phyloP scores from a whole-genome alignment of 345 rosid species.

The Rubroshorea leprosula region DNA sequence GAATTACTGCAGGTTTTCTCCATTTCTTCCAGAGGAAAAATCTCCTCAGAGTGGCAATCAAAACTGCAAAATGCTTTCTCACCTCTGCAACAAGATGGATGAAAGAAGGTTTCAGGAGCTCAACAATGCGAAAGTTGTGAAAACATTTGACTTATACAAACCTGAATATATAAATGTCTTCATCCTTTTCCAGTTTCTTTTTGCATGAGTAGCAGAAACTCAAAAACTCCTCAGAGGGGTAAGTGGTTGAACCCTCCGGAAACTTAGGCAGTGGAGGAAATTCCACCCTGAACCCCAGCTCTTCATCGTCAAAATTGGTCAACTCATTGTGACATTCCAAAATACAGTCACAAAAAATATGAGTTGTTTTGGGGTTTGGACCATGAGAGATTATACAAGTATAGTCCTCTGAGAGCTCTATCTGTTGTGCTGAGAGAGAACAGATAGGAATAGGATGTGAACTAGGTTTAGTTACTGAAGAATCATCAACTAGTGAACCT shows the following conservation, averaged over 20 bases:
- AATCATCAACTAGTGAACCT: conserved; percentile 14
- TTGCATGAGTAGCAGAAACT: conserved; percentile 66
- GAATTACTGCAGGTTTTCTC: conserved; percentile 25
- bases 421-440: conserved; percentile 50
- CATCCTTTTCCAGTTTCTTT: conserved; percentile 45
- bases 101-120: conserved; percentile 7
- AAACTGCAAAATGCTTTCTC: conserved; percentile 80
- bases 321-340: conserved; percentile 48
- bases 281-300: conserved; percentile 13
- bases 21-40: conserved; percentile 47
- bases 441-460: conserved; percentile 33
- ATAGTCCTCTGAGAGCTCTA: conserved; percentile 86
- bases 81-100: conserved; percentile 46
- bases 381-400: conserved; percentile 79
- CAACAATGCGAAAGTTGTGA: background rate
- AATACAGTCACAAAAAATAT: conserved; percentile 69
- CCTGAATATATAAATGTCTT: conserved; percentile 87
- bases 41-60: conserved; percentile 61
- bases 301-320: conserved; percentile 26
- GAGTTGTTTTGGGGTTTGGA: conserved; percentile 78
- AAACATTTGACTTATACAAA: conserved; percentile 23
- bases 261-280: conserved; percentile 12
- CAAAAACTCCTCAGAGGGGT: conserved; percentile 44
- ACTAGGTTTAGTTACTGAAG: conserved; percentile 21
- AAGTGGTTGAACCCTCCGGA: conserved; percentile 11